Evolutionary conservation across 169 alveolate genomes (phyloP), one percentile per base, ranked within the genome.

Genomic region (Eimeria falciformis): DNA sequence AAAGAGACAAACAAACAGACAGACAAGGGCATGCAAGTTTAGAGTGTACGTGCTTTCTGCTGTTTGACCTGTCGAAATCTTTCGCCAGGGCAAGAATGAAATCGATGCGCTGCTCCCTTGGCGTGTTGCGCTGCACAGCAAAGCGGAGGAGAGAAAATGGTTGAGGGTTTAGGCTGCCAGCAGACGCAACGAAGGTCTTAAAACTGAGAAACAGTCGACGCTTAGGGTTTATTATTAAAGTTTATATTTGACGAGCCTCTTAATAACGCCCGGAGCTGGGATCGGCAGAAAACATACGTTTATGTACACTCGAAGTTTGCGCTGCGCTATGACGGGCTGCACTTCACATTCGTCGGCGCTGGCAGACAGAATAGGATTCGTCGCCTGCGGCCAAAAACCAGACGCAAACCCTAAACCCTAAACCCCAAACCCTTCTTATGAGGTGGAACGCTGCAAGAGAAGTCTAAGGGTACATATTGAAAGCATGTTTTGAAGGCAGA

Each of bases 81-180:
- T 91, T 91, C 0, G 94, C 94, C 27, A 91, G 94, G 4, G 90
- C 65, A 0, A 91, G 75, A 37, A 84, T 91, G 56, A 91, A 81
- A 65, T 91, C 94, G 5, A 91, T 50, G 53, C 94, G 66, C 68
- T 91, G 89, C 23, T 91, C 94, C 53, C 23, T 25, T 11, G 33
- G 45, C 7, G 94, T 82, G 75, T 91, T 58, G 29, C 94, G 78
- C 94, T 91, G 94, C 83, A 88, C 37, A 23, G 46, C 83, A 88
- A 1, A 23, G 46, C 40, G 40, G 40, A 33, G 40, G 40, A 2
- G 2, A 33, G 40, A 2, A 33, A 33, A 33, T 1, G 4, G 40
- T 33, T 33, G 40, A 33, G 40, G 40, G 40, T 33, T 33, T 33
- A 33, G 40, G 40, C 40, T 33, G 40, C 40, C 40, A 33, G 40